Base-by-base conservation (phyloP, 345 rosid species). In the Populus pruinosa region DNA sequence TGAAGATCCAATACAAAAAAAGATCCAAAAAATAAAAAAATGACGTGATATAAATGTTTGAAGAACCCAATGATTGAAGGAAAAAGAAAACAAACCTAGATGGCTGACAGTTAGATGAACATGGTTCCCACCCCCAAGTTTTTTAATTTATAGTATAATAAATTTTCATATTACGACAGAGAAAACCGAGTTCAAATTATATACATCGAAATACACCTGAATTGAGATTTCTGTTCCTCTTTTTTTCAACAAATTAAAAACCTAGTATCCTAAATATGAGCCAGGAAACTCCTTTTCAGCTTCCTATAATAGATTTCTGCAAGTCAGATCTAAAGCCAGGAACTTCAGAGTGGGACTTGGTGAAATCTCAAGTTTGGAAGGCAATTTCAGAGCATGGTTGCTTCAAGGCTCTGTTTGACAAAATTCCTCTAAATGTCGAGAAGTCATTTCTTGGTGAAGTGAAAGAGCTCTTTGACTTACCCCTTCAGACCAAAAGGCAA, bases 351-450 rank as follows among this genome's bases (percentile, higher is more conserved):
- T 84, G 86, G 89, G 61, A 77, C 6, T 35, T 17, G 8, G 39
- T 66, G 69, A 66, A 35, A 66, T 66, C 39, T 31, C 43, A 76
- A 80, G 83, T 80, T 47, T 44, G 79, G 11, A 49, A 73, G 27
- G 87, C 89, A 8, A 59, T 82, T 3, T 81, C 78, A 65, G 83
- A 79, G 75, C 64, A 63, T 35, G 91, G 91, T 3, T 83, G 89
- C 69, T 88, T 88, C 49, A 72, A 63, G 11, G 88, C 80, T 29
- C 16, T 75, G 64, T 84, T 69, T 55, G 61, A 75, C 5, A 64
- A 74, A 29, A 69, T 88, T 47, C 63, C 85, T 23, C 14, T 17
- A 31, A 70, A 80, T 39, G 77, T 80, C 23, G 31, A 70, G 49
- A 65, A 73, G 2, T 68, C 71, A n/a, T 67, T 69, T 13, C 78